Conservation (phyloP, 805 yeast species). For the Metschnikowia baotianmanensis region DNA sequence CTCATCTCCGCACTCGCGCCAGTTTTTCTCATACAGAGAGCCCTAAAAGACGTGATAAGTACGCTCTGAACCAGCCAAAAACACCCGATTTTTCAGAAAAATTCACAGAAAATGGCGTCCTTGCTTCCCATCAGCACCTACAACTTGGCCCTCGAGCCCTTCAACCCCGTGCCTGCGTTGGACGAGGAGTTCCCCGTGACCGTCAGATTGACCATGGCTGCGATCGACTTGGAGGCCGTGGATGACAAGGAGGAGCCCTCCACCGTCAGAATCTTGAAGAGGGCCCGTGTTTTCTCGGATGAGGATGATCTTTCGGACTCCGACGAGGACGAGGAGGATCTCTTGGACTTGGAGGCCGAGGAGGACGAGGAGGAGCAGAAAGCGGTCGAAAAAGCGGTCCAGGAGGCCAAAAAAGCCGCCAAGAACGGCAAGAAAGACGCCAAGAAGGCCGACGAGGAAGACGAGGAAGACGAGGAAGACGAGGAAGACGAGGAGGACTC, state of each 20-base stretch:
- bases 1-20: slow-evolving; percentile 12
- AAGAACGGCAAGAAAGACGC: slow-evolving; percentile 21
- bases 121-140: slow-evolving; percentile 84
- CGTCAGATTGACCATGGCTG: slow-evolving; percentile 89
- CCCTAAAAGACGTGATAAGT: too few relatives aligned
- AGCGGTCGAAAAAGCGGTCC: too few relatives aligned
- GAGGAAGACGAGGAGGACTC: slow-evolving; percentile 53
- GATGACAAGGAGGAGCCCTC: slow-evolving; percentile 83
- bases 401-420: slow-evolving; percentile 24
- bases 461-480: slow-evolving; percentile 48
- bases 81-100: neutral
- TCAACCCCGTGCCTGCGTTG: slow-evolving; percentile 81
- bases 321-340: slow-evolving; percentile 10
- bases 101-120: slow-evolving; percentile 50
- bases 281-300: slow-evolving; percentile 44
- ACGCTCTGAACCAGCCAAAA: too few relatives aligned
- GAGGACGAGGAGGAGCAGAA: slow-evolving; percentile 44
- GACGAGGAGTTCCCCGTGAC: slow-evolving; percentile 86
- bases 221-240: slow-evolving; percentile 85
- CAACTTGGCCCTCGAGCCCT: slow-evolving; percentile 83
- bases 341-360: slow-evolving; percentile 38
- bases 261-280: slow-evolving; percentile 84
- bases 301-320: slow-evolving; percentile 30
- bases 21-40: too few relatives aligned
- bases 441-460: slow-evolving; percentile 47